phyloP scores from a whole-genome alignment of 495 filamentous ascomycete genomes.

The Aspergillus leporis region DNA sequence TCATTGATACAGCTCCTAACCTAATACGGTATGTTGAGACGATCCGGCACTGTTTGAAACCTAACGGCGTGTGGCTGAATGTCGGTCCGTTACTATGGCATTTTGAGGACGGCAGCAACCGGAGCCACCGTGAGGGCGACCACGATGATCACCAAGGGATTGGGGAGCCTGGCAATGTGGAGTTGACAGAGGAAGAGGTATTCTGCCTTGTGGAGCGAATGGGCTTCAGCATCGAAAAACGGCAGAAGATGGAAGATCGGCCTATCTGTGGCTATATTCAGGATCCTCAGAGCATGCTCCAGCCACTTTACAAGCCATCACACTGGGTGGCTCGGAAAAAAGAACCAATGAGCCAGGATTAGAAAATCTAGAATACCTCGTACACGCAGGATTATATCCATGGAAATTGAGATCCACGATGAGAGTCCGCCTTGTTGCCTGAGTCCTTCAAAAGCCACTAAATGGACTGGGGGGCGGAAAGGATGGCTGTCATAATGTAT shows the following conservation, averaged over 20 bases:
- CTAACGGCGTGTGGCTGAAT: constrained; percentile 83
- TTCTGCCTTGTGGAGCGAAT: constrained; percentile 69
- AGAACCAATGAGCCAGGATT: not conserved
- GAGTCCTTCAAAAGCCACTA: not conserved
- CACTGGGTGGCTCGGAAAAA: constrained; percentile 83
- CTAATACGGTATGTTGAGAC: constrained; percentile 84
- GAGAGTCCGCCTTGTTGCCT: constrained; percentile 18
- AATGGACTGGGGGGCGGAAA: not conserved
- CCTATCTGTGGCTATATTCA: constrained; percentile 76
- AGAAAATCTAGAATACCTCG: not conserved
- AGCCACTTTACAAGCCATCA: constrained; percentile 73
- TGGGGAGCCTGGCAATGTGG: constrained; percentile 79
- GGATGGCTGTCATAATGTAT: constrained; percentile 1
- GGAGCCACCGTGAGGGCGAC: constrained; percentile 23
- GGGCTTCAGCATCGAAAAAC: constrained; percentile 71
- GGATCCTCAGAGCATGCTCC: constrained; percentile 79
- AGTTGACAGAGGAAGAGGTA: constrained; percentile 86
- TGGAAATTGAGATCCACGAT: not conserved
- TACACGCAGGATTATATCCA: not conserved
- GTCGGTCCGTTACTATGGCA: constrained; percentile 91
- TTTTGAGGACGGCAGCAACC: constrained; percentile 60
- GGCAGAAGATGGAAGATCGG: constrained; percentile 43
- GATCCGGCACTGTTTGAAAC: constrained; percentile 72
- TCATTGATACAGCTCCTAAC: constrained; percentile 96
- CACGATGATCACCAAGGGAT: constrained; percentile 49